phyloP scores from a whole-genome alignment of 75 land plant genomes.

The Picea sitchensis region DNA sequence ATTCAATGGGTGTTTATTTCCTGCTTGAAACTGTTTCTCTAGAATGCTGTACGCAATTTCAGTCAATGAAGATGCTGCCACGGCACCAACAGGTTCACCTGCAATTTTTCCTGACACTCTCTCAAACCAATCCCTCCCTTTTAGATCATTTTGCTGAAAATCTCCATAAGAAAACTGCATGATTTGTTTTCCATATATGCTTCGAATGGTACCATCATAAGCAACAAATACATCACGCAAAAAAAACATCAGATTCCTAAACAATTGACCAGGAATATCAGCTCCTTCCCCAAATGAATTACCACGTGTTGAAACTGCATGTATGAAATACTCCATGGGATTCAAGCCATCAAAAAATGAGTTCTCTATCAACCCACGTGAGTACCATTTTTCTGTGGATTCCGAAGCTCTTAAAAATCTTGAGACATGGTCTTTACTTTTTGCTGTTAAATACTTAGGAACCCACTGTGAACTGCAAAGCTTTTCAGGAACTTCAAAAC shows the following conservation, averaged over 20 bases:
- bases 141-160: not conserved
- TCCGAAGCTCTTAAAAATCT: not conserved
- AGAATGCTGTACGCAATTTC: slow-evolving; percentile 68
- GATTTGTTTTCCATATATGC: slow-evolving; percentile 57
- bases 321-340: slow-evolving; percentile 65
- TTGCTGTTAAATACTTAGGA: slow-evolving; percentile 6
- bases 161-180: slow-evolving; percentile 69
- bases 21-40: slow-evolving; percentile 40
- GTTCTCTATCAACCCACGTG: slow-evolving; percentile 46
- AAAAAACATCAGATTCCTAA: slow-evolving; percentile 68
- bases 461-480: slow-evolving; percentile 37
- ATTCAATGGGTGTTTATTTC: slow-evolving; percentile 37
- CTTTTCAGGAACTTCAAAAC: slow-evolving; percentile 34
- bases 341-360: slow-evolving; percentile 76
- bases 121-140: not conserved
- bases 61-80: slow-evolving; percentile 52
- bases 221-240: slow-evolving; percentile 66
- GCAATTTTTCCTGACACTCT: not conserved
- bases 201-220: slow-evolving; percentile 92
- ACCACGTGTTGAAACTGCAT: slow-evolving; percentile 60
- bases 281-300: slow-evolving; percentile 53
- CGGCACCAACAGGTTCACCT: slow-evolving; percentile 62
- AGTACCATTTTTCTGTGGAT: slow-evolving; percentile 21
- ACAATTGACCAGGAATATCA: slow-evolving; percentile 67
- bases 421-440: not conserved